Evolutionary conservation across 192 early-diverging fungal genomes (phyloP).

Genomic region (Coemansia sp.): DNA sequence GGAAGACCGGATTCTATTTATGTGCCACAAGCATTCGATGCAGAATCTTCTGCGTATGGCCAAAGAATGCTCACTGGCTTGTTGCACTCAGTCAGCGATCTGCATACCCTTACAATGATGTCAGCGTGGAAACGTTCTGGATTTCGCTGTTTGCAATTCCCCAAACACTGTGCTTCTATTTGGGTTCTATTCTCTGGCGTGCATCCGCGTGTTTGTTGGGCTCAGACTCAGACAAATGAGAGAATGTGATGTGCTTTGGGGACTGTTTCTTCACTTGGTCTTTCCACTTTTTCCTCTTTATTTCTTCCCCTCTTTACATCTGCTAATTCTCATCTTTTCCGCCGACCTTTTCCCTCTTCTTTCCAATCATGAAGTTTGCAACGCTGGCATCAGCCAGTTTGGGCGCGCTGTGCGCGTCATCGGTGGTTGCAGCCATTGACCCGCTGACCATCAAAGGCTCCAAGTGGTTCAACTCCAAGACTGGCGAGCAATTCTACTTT

Average conservation of each 20-base stretch:
- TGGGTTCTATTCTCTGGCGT: neutral
- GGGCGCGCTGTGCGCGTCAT: constrained; percentile 13
- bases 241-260: neutral
- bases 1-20: neutral
- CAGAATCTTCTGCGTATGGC: too few relatives aligned
- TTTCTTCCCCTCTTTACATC: neutral
- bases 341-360: neutral
- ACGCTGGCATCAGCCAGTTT: constrained; percentile 8
- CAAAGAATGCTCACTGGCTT: too few relatives aligned
- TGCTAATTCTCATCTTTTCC: neutral
- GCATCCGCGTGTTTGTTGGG: neutral
- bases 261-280: neutral
- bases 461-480: constrained; percentile 69
- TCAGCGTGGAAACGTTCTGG: neutral
- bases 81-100: neutral
- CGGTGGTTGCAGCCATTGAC: constrained; percentile 51
- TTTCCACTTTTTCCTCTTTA: neutral
- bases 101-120: neutral
- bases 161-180: neutral
- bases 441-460: constrained; percentile 68
- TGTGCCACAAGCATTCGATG: too few relatives aligned
- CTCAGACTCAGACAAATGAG: neutral
- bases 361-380: neutral
- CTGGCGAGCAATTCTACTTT: constrained; percentile 73
- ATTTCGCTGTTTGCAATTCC: neutral